Base-by-base conservation (phyloP, 208 protist species). In the Zelonia costaricensis region DNA sequence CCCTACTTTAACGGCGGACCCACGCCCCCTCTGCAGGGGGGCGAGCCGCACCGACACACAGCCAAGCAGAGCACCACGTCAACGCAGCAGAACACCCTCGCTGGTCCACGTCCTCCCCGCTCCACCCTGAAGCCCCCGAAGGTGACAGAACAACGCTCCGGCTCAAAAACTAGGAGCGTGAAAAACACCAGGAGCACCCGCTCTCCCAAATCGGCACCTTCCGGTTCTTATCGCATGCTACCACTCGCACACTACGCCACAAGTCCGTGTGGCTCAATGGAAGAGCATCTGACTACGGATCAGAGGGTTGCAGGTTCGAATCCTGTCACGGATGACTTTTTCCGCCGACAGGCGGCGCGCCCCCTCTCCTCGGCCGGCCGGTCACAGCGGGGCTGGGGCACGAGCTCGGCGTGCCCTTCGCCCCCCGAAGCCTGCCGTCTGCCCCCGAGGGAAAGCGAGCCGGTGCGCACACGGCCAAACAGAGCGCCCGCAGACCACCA, bases 221-320 rank as follows among this genome's bases (percentile, higher is more conserved):
- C 20, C 10, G 0, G 7, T 10, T 9, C 0, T 7, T 30, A 3
- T 43, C 6, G 9, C 28, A 0, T 3, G 0, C 4, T 4, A 0
- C 2, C 0, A 13, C 4, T 6, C 1, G 4, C 13, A 30, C 1
- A 8, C 0, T 13, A 18, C 0, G 0, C 13, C 3, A 0, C 23
- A 57, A 45, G 80, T 87, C 84, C 80, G 84, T 83, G 84, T 91
- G 80, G 84, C 84, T 87, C 84, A 91, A 91, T 83, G 84, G 84
- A 91, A 91, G 84, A 86, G 84, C 84, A 91, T 87, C 80, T 91
- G 84, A 86, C 84, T 91, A 91, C 84, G 80, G 84, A 91, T 87
- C 84, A 91, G 78, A 87, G 85, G 85, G 80, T 88, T 86, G 81
- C 78, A 88, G 81, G 84, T 91, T 91, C 84, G 84, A 91, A 88